These are phyloP conservation scores for Brettanomyces custersianus DNA, from an alignment of 805 yeast species.

Conservation along the genomic window DNA sequence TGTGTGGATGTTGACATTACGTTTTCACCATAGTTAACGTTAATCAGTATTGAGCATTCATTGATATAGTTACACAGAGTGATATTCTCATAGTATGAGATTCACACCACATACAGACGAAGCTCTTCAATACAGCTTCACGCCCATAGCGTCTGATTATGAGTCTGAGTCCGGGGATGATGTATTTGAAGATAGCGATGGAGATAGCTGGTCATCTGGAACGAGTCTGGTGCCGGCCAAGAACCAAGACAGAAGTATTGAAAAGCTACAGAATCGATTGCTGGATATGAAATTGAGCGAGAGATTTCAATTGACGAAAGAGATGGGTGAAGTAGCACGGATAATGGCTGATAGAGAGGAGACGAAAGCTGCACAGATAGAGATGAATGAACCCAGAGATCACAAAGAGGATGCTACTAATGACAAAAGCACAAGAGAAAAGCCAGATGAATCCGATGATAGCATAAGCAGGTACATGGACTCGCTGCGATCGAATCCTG, in stretches of 20 bases:
- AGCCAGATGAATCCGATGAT: neutral
- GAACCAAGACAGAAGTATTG: slow-evolving; percentile 5
- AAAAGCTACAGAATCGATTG: slow-evolving; percentile 3
- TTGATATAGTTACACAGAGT: neutral
- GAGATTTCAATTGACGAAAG: slow-evolving; percentile 3
- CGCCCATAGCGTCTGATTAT: slow-evolving; percentile 18
- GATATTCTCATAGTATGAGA: slow-evolving; percentile 14
- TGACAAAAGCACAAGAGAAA: neutral
- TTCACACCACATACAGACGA: slow-evolving; percentile 21
- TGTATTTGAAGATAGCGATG: slow-evolving; percentile 7
- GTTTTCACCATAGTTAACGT: too few relatives aligned
- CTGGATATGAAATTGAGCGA: slow-evolving; percentile 2
- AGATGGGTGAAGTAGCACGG: neutral
- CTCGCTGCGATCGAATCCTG: neutral
- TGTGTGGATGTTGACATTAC: too few relatives aligned
- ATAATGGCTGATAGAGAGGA: neutral
- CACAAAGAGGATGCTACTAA: too few relatives aligned
- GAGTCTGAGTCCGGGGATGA: slow-evolving; percentile 17
- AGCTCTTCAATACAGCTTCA: slow-evolving; percentile 13
- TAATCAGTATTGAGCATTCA: too few relatives aligned
- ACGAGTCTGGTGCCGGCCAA: slow-evolving; percentile 1
- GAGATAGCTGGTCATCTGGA: neutral
- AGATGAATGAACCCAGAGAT: too few relatives aligned
- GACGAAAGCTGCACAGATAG: neutral
- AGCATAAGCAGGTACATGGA: too few relatives aligned